phyloP scores from a whole-genome alignment of 2,329 filamentous ascomycete species.

The Zymoseptoria brevis region DNA sequence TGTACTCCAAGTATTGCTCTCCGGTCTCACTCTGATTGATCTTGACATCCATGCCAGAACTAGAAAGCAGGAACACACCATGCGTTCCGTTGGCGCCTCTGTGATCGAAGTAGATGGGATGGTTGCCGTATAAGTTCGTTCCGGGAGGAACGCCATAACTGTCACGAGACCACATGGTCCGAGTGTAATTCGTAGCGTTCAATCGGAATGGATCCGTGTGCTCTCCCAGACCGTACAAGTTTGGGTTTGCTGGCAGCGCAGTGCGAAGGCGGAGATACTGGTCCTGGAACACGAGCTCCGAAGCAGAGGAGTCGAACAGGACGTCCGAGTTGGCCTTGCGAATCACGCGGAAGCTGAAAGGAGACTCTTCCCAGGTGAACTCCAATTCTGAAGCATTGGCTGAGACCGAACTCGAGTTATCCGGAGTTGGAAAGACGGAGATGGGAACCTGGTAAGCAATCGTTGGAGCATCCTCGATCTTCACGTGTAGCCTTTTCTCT shows the following conservation, averaged over 20 bases:
- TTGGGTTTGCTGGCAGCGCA: constrained; percentile 57
- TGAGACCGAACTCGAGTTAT: constrained; percentile 21
- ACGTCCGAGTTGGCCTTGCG: constrained; percentile 21
- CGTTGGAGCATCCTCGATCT: constrained; percentile 58
- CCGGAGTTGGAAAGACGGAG: constrained; percentile 57
- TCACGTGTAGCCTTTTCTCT: constrained; percentile 51
- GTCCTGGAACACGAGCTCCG: constrained; percentile 26
- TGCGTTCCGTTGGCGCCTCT: constrained; percentile 46
- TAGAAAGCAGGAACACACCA: constrained; percentile 63
- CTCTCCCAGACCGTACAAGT: constrained; percentile 72
- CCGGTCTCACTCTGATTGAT: constrained; percentile 50
- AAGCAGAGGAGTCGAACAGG: constrained; percentile 26
- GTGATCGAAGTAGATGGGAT: constrained; percentile 68
- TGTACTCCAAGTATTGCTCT: constrained; percentile 66
- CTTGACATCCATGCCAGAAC: constrained; percentile 67
- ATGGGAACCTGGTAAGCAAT: constrained; percentile 68
- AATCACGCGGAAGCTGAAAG: constrained; percentile 25
- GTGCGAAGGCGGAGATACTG: constrained; percentile 59
- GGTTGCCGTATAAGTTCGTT: constrained; percentile 62
- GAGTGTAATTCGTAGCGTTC: constrained; percentile 59
- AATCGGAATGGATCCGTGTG: constrained; percentile 53
- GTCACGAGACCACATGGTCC: constrained; percentile 63
- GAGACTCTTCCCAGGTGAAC: constrained; percentile 21
- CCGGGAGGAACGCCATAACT: constrained; percentile 53
- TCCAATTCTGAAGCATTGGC: constrained; percentile 14